Percentiles rank a stretch among this genome's conserved stretches.
These are phyloP conservation scores for Ascochyta viciae-villosae DNA, from an alignment of 2,329 filamentous ascomycete species.

Conservation along the genomic window DNA sequence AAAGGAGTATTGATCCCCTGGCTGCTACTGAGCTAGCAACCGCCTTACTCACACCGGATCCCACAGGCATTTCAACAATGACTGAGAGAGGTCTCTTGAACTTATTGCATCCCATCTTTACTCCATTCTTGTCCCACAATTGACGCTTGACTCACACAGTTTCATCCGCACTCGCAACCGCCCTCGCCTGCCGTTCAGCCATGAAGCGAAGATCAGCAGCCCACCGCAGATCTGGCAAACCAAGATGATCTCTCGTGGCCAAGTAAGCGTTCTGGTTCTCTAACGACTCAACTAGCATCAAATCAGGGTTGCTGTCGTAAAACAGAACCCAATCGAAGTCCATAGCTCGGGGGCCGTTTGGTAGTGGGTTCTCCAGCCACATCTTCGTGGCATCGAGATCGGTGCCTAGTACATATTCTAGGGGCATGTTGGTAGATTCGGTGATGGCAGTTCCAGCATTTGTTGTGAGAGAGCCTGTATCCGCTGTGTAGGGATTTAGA, in stretches of 20 bases:
- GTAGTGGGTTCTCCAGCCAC: not conserved
- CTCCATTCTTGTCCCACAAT: not conserved
- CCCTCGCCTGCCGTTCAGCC: not conserved
- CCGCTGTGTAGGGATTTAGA: not conserved
- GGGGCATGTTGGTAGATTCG: not conserved
- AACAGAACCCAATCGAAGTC: not conserved
- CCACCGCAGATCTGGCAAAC: constrained; percentile 1
- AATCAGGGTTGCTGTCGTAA: constrained; percentile 8
- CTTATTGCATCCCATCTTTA: too few relatives aligned
- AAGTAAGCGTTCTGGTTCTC: constrained; percentile 5
- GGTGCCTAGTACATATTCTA: not conserved
- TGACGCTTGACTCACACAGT: not conserved
- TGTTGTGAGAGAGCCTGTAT: not conserved
- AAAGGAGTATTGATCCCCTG: too few relatives aligned
- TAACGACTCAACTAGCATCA: not conserved
- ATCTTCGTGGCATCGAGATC: not conserved
- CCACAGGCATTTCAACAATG: too few relatives aligned
- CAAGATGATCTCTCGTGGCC: not conserved
- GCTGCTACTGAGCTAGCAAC: too few relatives aligned
- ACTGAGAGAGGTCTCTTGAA: too few relatives aligned
- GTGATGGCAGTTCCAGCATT: not conserved
- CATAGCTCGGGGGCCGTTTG: not conserved
- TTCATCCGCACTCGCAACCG: not conserved
- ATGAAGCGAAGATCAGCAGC: not conserved
- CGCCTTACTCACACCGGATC: too few relatives aligned